Evolutionary conservation across 2,329 filamentous ascomycete species (phyloP).

Genomic region (Diaporthe citrichinensis): DNA sequence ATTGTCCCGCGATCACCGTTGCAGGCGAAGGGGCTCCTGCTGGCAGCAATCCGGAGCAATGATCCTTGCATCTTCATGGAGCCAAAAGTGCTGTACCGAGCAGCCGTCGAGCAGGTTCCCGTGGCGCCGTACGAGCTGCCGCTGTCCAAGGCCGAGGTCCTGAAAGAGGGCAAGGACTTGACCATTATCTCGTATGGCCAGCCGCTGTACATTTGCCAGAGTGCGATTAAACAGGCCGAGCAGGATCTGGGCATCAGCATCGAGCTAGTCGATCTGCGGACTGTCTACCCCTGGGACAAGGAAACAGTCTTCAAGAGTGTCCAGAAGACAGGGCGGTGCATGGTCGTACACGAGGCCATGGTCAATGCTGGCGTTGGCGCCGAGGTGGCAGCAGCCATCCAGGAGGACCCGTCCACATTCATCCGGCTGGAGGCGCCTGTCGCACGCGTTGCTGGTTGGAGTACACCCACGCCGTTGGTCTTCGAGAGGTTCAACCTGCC

Average conservation of each 20-base stretch:
- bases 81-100: conserved; percentile 92
- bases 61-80: conserved; percentile 96
- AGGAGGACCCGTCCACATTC: conserved; percentile 83
- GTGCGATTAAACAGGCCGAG: conserved; percentile 81
- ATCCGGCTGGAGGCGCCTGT: conserved; percentile 88
- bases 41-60: conserved; percentile 82
- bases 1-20: conserved; percentile 88
- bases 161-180: conserved; percentile 84
- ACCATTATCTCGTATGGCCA: conserved; percentile 93
- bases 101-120: conserved; percentile 92
- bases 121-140: conserved; percentile 85
- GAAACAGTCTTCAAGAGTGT: conserved; percentile 85
- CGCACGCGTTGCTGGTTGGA: conserved; percentile 89
- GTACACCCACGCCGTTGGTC: conserved; percentile 82
- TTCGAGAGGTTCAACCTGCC: conserved; percentile 88
- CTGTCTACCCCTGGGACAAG: conserved; percentile 93
- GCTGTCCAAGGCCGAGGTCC: conserved; percentile 85
- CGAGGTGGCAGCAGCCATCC: conserved; percentile 89
- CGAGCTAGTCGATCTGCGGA: conserved; percentile 90
- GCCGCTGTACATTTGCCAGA: conserved; percentile 85
- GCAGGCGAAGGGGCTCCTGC: conserved; percentile 89
- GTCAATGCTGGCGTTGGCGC: conserved; percentile 90
- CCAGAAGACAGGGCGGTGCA: conserved; percentile 85
- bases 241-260: conserved; percentile 83
- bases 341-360: conserved; percentile 95